Conservation (phyloP, 495 filamentous ascomycete species). For the Pyronema omphalodes region DNA sequence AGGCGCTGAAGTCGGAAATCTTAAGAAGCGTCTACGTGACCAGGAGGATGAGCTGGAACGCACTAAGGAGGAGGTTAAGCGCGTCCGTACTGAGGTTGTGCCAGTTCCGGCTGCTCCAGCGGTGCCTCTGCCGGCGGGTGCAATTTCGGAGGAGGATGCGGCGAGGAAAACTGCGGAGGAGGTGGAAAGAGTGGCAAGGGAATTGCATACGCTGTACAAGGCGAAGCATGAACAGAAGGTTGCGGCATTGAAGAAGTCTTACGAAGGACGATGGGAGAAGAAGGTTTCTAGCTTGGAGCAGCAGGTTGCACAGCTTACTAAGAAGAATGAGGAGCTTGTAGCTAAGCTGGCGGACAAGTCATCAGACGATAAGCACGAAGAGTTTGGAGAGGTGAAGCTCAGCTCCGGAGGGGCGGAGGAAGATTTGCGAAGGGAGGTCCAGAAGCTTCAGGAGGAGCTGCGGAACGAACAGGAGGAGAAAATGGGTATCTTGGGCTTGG, state of each 20-base stretch:
- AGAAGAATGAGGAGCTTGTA: slow-evolving; percentile 56
- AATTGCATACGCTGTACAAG: slow-evolving; percentile 88
- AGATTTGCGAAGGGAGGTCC: slow-evolving; percentile 44
- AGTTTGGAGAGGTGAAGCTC: slow-evolving; percentile 19
- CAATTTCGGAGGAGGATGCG: not conserved
- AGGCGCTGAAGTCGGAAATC: slow-evolving; percentile 36
- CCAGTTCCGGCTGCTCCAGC: not conserved
- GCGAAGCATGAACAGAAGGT: slow-evolving; percentile 93
- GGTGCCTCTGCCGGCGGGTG: not conserved
- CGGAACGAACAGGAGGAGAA: slow-evolving; percentile 78
- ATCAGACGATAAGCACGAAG: slow-evolving; percentile 31
- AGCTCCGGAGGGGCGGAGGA: slow-evolving; percentile 18
- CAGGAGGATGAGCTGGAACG: slow-evolving; percentile 3
- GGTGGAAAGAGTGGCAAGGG: slow-evolving; percentile 74
- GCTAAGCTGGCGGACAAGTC: slow-evolving; percentile 37
- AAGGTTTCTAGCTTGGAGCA: slow-evolving; percentile 55
- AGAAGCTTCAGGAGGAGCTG: slow-evolving; percentile 51
- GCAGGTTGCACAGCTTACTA: slow-evolving; percentile 43
- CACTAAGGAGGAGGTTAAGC: slow-evolving; percentile 1
- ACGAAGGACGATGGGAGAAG: slow-evolving; percentile 77
- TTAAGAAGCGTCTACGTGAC: slow-evolving; percentile 6
- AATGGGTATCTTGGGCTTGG: slow-evolving; percentile 76
- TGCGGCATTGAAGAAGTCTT: slow-evolving; percentile 81
- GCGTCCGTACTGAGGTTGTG: not conserved
- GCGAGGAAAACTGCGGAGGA: slow-evolving; percentile 47